Evolutionary conservation across 768 basidiomycete genomes (phyloP), one percentile per base, ranked within the genome.

Genomic region (Trametes villosa): DNA sequence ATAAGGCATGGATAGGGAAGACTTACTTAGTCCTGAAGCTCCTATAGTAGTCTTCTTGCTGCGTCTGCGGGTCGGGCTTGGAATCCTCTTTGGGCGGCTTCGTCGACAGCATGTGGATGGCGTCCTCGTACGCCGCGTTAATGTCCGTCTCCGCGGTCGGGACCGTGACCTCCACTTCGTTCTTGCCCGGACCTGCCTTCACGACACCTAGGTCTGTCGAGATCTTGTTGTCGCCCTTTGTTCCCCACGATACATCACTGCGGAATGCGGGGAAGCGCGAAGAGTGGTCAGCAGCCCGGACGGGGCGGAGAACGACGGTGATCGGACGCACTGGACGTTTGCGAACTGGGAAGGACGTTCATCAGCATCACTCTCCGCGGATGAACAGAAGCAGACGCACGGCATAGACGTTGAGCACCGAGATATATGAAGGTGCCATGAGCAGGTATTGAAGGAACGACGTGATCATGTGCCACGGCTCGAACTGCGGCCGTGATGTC

Each of bases 381-480:
- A 33, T 51, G 45, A 44, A 40, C 22, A 30, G 68, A 27, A 53
- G 27, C 13, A 36, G 33, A 68, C 84, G 36, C 74, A 88, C 86
- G 4, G 88, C 89, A 68, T 96, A 94, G 64, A 96, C 94, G 71
- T 96, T 96, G 54, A 98, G 81, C 13, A 98, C 92, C 55, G 89
- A 85, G 70, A 96, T 96, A 68, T 96, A 98, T 0, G 94, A 94
- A 3, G 96, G 96, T 0, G 94, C 92, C 80, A 98, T 86, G 62
- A 97, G 82, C 24, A 91, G 73, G 70, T 96, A 96, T 72, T 95
- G 96, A n/a, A 95, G 27, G 76, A 98, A 96, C 6, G 91, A 93
- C 0, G 97, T 98, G 68, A 99, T 81, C 94, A 99, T 92, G 72
- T 99, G 97, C 94, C 95, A 97, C 2, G 96, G 96, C 66, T 98